These are phyloP conservation scores for Cucumis melo DNA, from an alignment of 306 rosid genomes.

Conservation along the genomic window DNA sequence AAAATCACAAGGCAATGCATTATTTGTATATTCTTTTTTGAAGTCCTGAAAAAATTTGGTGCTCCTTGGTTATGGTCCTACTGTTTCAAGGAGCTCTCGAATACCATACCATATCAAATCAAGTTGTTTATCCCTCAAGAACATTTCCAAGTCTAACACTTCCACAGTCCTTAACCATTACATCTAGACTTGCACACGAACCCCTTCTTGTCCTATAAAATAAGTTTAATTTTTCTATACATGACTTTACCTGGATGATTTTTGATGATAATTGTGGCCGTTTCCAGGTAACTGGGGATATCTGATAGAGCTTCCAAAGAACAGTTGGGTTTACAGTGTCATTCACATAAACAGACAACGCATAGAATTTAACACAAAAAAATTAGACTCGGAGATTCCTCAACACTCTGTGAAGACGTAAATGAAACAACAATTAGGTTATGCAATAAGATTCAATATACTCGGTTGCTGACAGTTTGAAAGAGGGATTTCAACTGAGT, in stretches of 20 bases:
- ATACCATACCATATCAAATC: not conserved
- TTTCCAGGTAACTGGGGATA: not conserved
- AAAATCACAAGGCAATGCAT: not conserved
- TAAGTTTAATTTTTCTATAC: not conserved
- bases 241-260: not conserved
- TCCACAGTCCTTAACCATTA: no score
- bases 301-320: not conserved
- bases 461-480: conserved; percentile 73
- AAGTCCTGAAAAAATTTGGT: not conserved
- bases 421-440: not conserved
- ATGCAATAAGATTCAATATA: conserved; percentile 18
- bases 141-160: no score
- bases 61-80: not conserved
- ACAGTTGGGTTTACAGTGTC: not conserved
- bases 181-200: no score
- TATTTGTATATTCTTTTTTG: not conserved
- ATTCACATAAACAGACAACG: not conserved
- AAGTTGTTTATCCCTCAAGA: no score
- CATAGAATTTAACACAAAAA: not conserved
- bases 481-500: conserved; percentile 71
- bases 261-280: not conserved
- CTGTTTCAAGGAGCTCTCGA: not conserved
- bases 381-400: not conserved
- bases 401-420: not conserved
- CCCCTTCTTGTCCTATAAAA: not conserved